A percentile compares a stretch with the other conserved stretches of the same genome.
Evolutionary conservation across 306 rosid genomes (phyloP).

Genomic region (Vigna unguiculata): DNA sequence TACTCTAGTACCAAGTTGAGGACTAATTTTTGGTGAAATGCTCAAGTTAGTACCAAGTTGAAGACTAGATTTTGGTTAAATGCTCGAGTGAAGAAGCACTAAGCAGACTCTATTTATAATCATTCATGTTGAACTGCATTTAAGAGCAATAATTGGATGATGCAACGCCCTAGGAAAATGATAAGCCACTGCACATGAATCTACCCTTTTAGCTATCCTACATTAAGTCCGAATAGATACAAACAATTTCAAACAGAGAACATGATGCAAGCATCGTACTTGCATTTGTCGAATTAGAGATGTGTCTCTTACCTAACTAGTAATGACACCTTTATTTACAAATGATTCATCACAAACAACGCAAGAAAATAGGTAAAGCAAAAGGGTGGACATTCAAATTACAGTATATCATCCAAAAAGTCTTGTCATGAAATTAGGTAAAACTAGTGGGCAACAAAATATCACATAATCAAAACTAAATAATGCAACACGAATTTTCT

Average conservation of each 20-base stretch:
- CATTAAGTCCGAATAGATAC: neutral
- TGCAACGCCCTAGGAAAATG: neutral
- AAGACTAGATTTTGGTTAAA: neutral
- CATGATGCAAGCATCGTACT: slow-evolving; percentile 8
- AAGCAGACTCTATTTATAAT: neutral
- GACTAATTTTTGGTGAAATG: neutral
- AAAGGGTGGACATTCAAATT: neutral
- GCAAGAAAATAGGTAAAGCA: slow-evolving; percentile 26
- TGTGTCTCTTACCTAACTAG: slow-evolving; percentile 6
- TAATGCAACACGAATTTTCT: slow-evolving; percentile 19
- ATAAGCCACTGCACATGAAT: neutral
- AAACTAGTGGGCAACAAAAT: slow-evolving; percentile 5
- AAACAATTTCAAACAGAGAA: neutral
- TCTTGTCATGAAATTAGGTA: neutral
- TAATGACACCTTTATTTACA: neutral
- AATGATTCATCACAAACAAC: slow-evolving; percentile 22
- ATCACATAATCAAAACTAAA: slow-evolving; percentile 12
- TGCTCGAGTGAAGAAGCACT: neutral
- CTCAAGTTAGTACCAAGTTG: neutral
- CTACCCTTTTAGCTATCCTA: neutral
- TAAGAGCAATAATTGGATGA: neutral
- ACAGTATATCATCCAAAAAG: neutral
- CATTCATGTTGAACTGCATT: neutral
- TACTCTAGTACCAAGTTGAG: neutral
- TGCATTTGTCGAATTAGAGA: slow-evolving; percentile 25